phyloP scores from a whole-genome alignment of 1,139 yeast species.

The Kurtzmaniella quercitrusa region DNA sequence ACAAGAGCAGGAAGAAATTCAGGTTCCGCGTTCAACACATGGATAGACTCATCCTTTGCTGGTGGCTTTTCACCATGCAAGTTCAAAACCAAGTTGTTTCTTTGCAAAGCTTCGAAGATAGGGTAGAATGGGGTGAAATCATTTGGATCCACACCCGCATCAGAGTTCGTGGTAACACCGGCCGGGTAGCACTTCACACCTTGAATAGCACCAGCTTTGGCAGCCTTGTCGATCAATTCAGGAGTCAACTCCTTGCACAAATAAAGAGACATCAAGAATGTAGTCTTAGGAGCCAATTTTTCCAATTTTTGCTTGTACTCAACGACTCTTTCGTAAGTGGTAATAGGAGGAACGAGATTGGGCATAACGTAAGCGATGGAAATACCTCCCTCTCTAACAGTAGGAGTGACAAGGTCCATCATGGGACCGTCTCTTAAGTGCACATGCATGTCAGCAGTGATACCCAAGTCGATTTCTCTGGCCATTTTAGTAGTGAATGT shows the following conservation, averaged over 20 bases:
- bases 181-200: constrained; percentile 97
- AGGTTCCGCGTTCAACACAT: constrained; percentile 91
- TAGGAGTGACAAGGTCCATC: constrained; percentile 90
- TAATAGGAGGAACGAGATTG: constrained; percentile 86
- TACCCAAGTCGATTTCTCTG: constrained; percentile 57
- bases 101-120: constrained; percentile 82
- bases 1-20: constrained; percentile 86
- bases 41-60: constrained; percentile 53
- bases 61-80: constrained; percentile 96
- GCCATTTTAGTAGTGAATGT: constrained; percentile 8
- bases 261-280: constrained; percentile 88
- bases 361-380: constrained; percentile 96
- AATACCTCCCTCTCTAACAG: constrained; percentile 84
- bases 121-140: constrained; percentile 88
- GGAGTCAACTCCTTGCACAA: constrained; percentile 78
- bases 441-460: constrained; percentile 94
- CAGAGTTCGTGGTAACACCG: constrained; percentile 95
- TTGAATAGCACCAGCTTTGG: constrained; percentile 63
- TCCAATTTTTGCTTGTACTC: constrained; percentile 66
- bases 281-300: constrained; percentile 73
- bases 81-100: constrained; percentile 71
- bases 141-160: constrained; percentile 90
- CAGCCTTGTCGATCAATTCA: constrained; percentile 76
- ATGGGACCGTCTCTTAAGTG: constrained; percentile 90
- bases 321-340: constrained; percentile 70